Conservation (phyloP, 495 filamentous ascomycete genomes). For the Halenospora varia region DNA sequence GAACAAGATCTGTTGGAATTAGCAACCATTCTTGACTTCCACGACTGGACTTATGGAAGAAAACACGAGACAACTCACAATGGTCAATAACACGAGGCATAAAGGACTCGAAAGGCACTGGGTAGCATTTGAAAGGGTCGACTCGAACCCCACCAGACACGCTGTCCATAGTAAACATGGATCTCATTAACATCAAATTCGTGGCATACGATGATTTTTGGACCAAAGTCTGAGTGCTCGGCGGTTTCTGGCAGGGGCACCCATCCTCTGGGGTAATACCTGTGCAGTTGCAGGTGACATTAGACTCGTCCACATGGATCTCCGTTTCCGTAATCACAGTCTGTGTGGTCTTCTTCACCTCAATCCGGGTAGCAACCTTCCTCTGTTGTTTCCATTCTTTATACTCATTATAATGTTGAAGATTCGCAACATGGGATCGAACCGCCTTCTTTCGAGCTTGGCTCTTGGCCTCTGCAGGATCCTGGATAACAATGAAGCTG, state of each 20-base stretch:
- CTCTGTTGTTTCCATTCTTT: background rate
- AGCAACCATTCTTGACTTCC: background rate
- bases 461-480: constrained; percentile 3
- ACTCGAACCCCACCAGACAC: background rate
- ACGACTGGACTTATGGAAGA: background rate
- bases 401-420: constrained; percentile 6
- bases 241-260: too few relatives aligned
- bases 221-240: too few relatives aligned
- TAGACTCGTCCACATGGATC: background rate
- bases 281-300: background rate
- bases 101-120: constrained; percentile 1
- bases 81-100: background rate
- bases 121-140: constrained; percentile 2
- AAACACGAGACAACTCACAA: background rate
- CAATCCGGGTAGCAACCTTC: background rate
- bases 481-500: constrained; percentile 8
- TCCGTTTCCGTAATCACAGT: background rate
- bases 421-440: constrained; percentile 6
- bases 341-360: background rate
- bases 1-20: constrained; percentile 32
- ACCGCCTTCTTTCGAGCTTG: background rate
- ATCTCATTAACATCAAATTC: background rate
- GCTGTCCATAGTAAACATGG: background rate
- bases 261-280: background rate
- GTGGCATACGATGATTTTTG: background rate